A percentile compares a stretch with the other conserved stretches of the same genome.
These are phyloP conservation scores for Metschnikowia orientalis DNA, from an alignment of 805 yeast genomes.

Conservation along the genomic window DNA sequence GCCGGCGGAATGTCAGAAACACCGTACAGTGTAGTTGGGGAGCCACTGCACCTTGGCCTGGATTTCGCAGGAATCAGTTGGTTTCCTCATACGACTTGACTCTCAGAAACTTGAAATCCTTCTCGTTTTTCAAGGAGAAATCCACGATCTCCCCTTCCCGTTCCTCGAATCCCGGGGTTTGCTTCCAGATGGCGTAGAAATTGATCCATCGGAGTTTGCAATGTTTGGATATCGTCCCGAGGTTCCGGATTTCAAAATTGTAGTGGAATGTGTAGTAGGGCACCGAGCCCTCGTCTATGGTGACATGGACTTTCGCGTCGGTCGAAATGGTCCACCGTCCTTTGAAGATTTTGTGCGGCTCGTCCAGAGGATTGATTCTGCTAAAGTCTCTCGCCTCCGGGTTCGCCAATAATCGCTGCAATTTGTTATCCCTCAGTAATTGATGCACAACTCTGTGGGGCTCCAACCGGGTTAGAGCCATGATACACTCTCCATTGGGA, in stretches of 20 bases:
- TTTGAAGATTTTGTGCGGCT: conserved; percentile 32
- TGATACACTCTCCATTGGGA: conserved; percentile 70
- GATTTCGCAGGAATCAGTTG: conserved; percentile 4
- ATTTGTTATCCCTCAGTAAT: conserved; percentile 33
- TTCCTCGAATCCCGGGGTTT: conserved; percentile 34
- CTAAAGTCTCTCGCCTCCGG: conserved; percentile 16
- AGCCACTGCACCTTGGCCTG: no score
- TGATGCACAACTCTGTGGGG: conserved; percentile 64
- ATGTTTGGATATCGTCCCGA: conserved; percentile 57
- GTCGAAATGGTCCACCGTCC: conserved; percentile 59
- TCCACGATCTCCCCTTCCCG: conserved; percentile 46
- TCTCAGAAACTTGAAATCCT: conserved; percentile 71
- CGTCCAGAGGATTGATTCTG: conserved; percentile 15
- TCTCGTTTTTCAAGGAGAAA: conserved; percentile 65
- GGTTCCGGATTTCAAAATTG: conserved; percentile 51
- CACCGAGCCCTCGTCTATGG: conserved; percentile 54
- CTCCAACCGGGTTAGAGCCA: conserved; percentile 65
- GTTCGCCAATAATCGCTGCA: conserved; percentile 16
- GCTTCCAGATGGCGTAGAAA: conserved; percentile 53
- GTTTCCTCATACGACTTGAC: conserved; percentile 41
- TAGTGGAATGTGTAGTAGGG: conserved; percentile 61
- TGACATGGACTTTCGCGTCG: conserved; percentile 47
- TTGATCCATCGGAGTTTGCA: conserved; percentile 69
- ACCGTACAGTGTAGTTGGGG: no score
- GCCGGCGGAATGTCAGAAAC: neutral